phyloP scores from a whole-genome alignment of 148 eudicot species.

The Amaranthus cruentus region DNA sequence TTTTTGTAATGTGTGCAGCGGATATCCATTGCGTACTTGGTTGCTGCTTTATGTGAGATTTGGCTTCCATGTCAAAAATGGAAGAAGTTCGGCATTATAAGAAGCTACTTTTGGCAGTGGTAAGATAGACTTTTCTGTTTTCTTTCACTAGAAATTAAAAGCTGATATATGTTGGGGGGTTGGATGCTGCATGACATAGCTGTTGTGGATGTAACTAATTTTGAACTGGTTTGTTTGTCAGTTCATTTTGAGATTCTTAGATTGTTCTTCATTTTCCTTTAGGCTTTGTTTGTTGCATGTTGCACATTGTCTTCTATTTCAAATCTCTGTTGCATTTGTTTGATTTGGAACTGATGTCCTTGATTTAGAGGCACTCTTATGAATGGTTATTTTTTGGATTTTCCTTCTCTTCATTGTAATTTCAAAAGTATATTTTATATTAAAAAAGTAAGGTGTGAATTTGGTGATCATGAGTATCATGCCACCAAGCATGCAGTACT shows the following conservation, averaged over 20 bases:
- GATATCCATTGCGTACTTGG: constrained; percentile 67
- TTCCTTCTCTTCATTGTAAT: too few relatives aligned
- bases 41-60: constrained; percentile 79
- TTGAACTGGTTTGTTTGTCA: neutral
- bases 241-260: neutral
- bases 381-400: too few relatives aligned
- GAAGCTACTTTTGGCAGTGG: constrained; percentile 67
- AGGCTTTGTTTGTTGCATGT: neutral
- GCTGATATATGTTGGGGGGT: neutral
- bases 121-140: constrained; percentile 28
- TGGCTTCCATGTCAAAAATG: constrained; percentile 69
- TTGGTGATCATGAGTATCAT: too few relatives aligned
- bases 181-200: neutral
- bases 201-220: neutral
- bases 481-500: too few relatives aligned
- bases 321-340: neutral
- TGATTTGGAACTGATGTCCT: neutral
- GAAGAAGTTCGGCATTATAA: constrained; percentile 34
- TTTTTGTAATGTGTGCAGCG: constrained; percentile 44
- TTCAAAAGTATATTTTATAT: too few relatives aligned
- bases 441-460: too few relatives aligned
- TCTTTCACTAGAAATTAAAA: neutral
- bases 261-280: neutral
- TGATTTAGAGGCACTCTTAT: neutral
- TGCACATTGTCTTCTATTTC: neutral